Evolutionary conservation across 2,329 filamentous ascomycete genomes (phyloP).

Genomic region (Ophiobolus disseminans): DNA sequence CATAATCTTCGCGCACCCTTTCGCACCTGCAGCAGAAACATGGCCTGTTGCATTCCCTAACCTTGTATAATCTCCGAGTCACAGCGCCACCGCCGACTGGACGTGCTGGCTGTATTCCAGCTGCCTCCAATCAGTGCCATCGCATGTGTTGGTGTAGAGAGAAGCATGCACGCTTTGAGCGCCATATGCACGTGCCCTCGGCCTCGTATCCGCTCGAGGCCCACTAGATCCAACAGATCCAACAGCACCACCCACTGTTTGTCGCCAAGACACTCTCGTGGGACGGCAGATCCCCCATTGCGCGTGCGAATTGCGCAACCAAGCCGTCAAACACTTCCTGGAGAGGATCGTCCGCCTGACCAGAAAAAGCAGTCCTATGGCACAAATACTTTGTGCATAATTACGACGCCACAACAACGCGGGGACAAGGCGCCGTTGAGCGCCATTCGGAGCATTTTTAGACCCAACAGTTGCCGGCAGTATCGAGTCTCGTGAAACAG

Average conservation of each 20-base stretch:
- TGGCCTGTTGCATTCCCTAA: constrained; percentile 6
- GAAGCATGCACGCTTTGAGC: not conserved
- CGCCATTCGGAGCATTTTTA: constrained; percentile 11
- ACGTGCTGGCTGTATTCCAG: constrained; percentile 9
- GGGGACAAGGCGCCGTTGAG: not conserved
- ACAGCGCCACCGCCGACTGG: constrained; percentile 19
- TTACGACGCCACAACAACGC: not conserved
- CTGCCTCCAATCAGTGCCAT: constrained; percentile 18
- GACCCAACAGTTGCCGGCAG: constrained; percentile 7
- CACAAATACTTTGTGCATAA: not conserved
- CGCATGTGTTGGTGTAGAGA: constrained; percentile 1
- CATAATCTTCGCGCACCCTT: constrained; percentile 4
- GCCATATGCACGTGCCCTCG: constrained; percentile 3
- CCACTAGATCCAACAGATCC: not conserved
- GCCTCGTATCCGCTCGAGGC: constrained; percentile 1
- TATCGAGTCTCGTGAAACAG: constrained; percentile 13
- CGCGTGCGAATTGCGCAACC: not conserved
- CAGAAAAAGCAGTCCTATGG: not conserved
- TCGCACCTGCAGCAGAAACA: constrained; percentile 5
- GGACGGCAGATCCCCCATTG: not conserved
- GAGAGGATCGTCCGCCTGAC: not conserved
- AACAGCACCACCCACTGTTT: not conserved
- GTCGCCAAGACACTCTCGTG: not conserved
- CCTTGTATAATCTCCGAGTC: constrained; percentile 31
- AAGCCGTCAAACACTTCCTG: not conserved